Evolutionary conservation across 2,329 filamentous ascomycete species (phyloP), one percentile per base, ranked within the genome.

Genomic region (Epichloe glyceriae): DNA sequence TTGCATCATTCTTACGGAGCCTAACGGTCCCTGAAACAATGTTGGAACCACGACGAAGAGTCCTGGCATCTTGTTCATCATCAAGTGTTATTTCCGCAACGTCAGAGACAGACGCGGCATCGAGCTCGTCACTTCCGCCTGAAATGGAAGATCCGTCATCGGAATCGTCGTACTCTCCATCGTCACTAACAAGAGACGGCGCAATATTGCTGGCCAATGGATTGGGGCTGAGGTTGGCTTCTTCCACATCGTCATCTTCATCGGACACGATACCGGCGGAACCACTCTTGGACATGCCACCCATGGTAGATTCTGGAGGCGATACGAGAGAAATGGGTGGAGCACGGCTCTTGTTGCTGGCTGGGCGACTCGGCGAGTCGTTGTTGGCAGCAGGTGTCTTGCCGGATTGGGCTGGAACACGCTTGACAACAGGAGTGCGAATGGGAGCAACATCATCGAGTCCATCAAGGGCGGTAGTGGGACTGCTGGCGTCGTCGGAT

Each of bases 111-210:
- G 75, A 73, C 53, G 79, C 78, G n/a, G 78, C 72, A 26, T 81
- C 81, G 38, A 78, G 63, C 51, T 69, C 72, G 46, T 80, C 77
- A 51, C 74, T 78, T 50, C 70, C 70, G 26, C 80, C 80, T 4
- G 80, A 83, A 42, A 74, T 70, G 3, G 75, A 75, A 4, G 79
- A 84, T 44, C 73, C 76, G 53, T 80, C 79, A 51, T 85, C 80
- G 1, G 83, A 86, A 50, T 84, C 82, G 57, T 86, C 85, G 60
- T 85, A 87, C 62, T 88, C 85, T 58, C 85, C 83, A 61, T 88
- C 85, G 65, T 90, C 86, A 66, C 85, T 88, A 61, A 89, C 85
- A 46, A 90, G 74, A 58, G 84, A 88, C 20, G 86, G 86, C 8
- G 86, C 85, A 57, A 86, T 86, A 65, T 88, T 88, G 64, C 83